These are phyloP conservation scores for Endothia cerciana DNA, from an alignment of 2,329 filamentous ascomycete species.

Conservation along the genomic window DNA sequence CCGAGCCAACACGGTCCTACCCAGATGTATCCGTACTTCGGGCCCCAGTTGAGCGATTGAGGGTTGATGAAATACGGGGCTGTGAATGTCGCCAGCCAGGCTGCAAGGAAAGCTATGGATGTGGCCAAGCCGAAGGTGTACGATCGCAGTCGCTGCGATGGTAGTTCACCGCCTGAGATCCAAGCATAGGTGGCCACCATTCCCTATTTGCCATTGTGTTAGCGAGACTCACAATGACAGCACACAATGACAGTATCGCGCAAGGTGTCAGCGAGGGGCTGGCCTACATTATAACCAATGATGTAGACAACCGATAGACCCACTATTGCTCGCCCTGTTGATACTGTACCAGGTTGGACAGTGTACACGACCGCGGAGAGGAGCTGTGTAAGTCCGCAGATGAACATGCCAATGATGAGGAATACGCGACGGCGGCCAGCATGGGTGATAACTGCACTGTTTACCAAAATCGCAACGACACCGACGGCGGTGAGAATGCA, in stretches of 20 bases:
- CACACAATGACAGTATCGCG: too few relatives aligned
- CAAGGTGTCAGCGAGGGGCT: accelerated
- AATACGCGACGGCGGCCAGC: constrained; percentile 58
- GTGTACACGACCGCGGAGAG: constrained; percentile 58
- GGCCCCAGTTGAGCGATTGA: constrained; percentile 57
- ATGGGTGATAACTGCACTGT: constrained; percentile 55
- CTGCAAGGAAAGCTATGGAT: constrained; percentile 57
- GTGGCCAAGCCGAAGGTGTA: constrained; percentile 61
- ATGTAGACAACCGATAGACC: constrained; percentile 58
- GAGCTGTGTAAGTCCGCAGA: constrained; percentile 59
- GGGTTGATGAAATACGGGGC: constrained; percentile 65
- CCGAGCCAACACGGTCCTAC: constrained; percentile 41
- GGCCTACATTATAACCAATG: constrained; percentile 51
- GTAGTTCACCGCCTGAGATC: constrained; percentile 60
- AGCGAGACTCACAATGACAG: too few relatives aligned
- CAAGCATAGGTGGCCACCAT: constrained; percentile 61
- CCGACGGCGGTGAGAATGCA: constrained; percentile 59
- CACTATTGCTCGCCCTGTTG: constrained; percentile 53
- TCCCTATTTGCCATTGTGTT: constrained; percentile 34
- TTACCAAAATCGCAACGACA: constrained; percentile 58
- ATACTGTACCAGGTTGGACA: constrained; percentile 41
- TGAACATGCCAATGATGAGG: constrained; percentile 52
- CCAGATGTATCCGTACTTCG: constrained; percentile 63
- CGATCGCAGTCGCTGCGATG: constrained; percentile 58
- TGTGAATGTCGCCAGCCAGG: constrained; percentile 62